phyloP scores from a whole-genome alignment of 2,329 filamentous ascomycete species.

The Epichloe glyceriae region DNA sequence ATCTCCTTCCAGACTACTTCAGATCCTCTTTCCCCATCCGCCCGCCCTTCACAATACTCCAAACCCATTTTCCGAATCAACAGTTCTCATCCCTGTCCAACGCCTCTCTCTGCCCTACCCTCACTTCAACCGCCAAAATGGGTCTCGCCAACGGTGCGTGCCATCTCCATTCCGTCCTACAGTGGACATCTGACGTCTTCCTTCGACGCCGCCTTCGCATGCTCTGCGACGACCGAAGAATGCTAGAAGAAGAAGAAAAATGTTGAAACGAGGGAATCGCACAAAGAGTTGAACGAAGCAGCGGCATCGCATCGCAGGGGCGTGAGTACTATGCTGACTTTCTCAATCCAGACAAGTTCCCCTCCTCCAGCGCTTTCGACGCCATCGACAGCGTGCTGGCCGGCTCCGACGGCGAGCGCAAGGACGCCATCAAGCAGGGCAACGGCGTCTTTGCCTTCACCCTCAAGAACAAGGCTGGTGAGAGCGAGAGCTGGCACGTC shows the following conservation, averaged over 20 bases:
- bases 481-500: slow-evolving; percentile 82
- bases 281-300: background rate
- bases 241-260: background rate
- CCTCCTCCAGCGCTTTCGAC: slow-evolving; percentile 85
- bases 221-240: background rate
- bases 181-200: background rate
- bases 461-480: slow-evolving; percentile 73
- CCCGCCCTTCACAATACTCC: background rate
- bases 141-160: slow-evolving; percentile 55
- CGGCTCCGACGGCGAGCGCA: slow-evolving; percentile 57
- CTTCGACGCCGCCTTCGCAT: background rate
- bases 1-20: too few species aligned
- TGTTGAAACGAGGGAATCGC: background rate
- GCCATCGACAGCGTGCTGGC: slow-evolving; percentile 63
- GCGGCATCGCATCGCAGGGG: background rate
- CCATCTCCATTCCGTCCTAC: background rate
- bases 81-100: background rate
- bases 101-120: background rate
- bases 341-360: slow-evolving; percentile 58
- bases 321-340: background rate
- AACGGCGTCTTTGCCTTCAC: slow-evolving; percentile 83
- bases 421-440: slow-evolving; percentile 81
- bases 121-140: slow-evolving; percentile 34
- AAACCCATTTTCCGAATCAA: too few species aligned
- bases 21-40: too few species aligned